phyloP scores from a whole-genome alignment of 2,329 filamentous ascomycete species.

The Didymella segeticola region DNA sequence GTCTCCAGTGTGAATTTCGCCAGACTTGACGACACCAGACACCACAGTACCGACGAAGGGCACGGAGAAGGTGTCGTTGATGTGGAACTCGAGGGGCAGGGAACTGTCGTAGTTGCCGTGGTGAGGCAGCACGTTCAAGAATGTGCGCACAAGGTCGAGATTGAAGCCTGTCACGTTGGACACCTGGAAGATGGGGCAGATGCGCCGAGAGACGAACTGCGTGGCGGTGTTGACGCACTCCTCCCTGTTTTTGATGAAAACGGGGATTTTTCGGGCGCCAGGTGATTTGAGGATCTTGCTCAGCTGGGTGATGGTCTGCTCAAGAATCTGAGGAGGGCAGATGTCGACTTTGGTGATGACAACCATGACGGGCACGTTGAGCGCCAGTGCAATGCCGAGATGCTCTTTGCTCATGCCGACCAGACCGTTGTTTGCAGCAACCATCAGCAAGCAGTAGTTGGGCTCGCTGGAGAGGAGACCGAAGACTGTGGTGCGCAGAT shows the following conservation, averaged over 20 bases:
- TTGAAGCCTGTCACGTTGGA: slow-evolving; percentile 96
- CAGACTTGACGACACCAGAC: slow-evolving; percentile 84
- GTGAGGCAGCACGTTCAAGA: slow-evolving; percentile 93
- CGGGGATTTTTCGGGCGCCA: slow-evolving; percentile 91
- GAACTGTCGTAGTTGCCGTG: slow-evolving; percentile 90
- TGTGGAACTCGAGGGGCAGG: slow-evolving; percentile 86
- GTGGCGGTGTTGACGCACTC: slow-evolving; percentile 95
- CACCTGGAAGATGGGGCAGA: slow-evolving; percentile 97
- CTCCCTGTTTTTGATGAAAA: slow-evolving; percentile 90
- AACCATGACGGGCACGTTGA: slow-evolving; percentile 98
- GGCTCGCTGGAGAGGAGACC: slow-evolving; percentile 92
- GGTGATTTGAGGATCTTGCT: slow-evolving; percentile 93
- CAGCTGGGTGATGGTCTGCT: slow-evolving; percentile 91
- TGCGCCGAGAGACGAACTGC: slow-evolving; percentile 92
- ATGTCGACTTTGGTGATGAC: slow-evolving; percentile 98
- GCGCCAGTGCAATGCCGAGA: slow-evolving; percentile 87
- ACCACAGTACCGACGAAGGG: slow-evolving; percentile 97
- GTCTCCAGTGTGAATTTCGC: slow-evolving; percentile 90
- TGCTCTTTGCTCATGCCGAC: slow-evolving; percentile 99
- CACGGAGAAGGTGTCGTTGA: slow-evolving; percentile 98
- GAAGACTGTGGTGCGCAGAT: slow-evolving; percentile 94
- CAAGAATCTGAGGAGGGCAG: slow-evolving; percentile 91
- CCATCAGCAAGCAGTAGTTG: slow-evolving; percentile 98
- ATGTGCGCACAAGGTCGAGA: slow-evolving; percentile 87
- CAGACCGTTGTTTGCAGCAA: slow-evolving; percentile 95